Base-by-base conservation (phyloP, 768 basidiomycete species). In the Tubosaeta sp. region DNA sequence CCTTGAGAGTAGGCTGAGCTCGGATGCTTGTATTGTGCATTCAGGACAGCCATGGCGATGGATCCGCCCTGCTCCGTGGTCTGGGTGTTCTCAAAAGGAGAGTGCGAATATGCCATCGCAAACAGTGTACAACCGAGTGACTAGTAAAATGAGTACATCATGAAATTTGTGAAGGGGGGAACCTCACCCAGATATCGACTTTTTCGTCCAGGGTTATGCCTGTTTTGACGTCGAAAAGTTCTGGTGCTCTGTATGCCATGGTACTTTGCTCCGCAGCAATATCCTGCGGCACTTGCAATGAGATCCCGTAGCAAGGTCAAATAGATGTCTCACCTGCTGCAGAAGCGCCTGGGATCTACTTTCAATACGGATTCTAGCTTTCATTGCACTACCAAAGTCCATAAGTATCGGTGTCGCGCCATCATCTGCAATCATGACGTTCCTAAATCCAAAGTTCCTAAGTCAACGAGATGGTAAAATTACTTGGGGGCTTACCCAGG, bases 191-290 rank as follows among this genome's bases (percentile, higher is more conserved):
- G 29, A 96, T 93, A 65, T 96, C 94, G 11, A 96, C 94, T 63
- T 93, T 94, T 72, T 97, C 95, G 59, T 96, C 91, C 8, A 98
- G 71, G 1, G 75, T 81, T 35, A 79, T 73, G 21, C 90, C 91
- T 5, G 94, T 97, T 67, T 95, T 95, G 49, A 96, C 94, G 60
- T 99, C 96, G 65, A 97, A 99, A 19, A 99, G 75, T 64, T 99
- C 96, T 0, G 96, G 96, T 2, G 96, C 94, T 18, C 96, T 85
- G 61, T 95, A 99, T 0, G 96, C 90, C 96, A 99, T 98, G 12
- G 94, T 93, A 58, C 93, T 95, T 68, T 95, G 94, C 69, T 99
- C 96, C 16, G 92, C 93, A 3, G 96, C 96, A 56, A 95, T 83
- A 66, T 99, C 96, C 81, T 90, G 52, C 18, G 52, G 24, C 27